A percentile compares a stretch with the other conserved stretches of the same genome.
Conservation (phyloP, 345 rosid genomes). For the Populus tremula region DNA sequence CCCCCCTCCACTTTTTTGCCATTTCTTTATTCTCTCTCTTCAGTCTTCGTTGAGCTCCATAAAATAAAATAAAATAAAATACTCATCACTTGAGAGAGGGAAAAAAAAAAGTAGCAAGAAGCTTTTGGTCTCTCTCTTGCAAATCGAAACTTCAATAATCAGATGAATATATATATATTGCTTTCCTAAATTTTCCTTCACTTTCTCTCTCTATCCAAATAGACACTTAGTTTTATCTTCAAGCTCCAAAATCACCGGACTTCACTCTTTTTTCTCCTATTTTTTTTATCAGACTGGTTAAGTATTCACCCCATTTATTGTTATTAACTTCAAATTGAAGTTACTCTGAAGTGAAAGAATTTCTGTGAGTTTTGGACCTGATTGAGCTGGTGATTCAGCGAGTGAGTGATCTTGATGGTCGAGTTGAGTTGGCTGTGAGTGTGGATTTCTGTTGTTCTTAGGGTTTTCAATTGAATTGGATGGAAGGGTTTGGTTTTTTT, state of each 20-base stretch:
- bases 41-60: neutral
- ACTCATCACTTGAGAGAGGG: neutral
- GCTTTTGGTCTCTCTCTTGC: neutral
- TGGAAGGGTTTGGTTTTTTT: slow-evolving; percentile 34
- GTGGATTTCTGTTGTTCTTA: slow-evolving; percentile 24
- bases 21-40: neutral
- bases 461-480: slow-evolving; percentile 29
- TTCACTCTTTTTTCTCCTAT: neutral
- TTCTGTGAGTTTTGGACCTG: neutral
- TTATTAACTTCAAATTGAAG: neutral
- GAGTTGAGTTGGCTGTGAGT: slow-evolving; percentile 15
- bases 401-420: slow-evolving; percentile 23
- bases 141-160: neutral
- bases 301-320: neutral
- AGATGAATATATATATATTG: neutral
- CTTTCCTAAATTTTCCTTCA: neutral
- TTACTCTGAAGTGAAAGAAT: neutral
- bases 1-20: neutral
- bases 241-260: slow-evolving; percentile 7
- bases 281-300: neutral
- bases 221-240: neutral
- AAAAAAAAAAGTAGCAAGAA: neutral
- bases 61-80: neutral
- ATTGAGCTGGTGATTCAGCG: neutral
- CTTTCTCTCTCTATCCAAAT: neutral